Conservation (phyloP, 768 basidiomycete genomes). For the Boletus sp. region DNA sequence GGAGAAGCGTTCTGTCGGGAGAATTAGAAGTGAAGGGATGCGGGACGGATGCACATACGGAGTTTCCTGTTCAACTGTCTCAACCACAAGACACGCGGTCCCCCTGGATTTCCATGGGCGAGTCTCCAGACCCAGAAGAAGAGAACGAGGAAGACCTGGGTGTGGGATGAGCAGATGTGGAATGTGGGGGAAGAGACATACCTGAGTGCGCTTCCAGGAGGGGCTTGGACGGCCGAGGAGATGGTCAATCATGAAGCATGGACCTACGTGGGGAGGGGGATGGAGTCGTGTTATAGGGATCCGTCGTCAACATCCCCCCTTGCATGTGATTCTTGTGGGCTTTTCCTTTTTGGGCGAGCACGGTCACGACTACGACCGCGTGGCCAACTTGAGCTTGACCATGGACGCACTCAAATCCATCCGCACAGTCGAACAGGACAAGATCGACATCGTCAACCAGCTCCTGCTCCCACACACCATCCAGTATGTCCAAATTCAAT, state of each 20-base stretch:
- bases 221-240: slow-evolving; percentile 82
- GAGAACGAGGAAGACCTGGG: slow-evolving; percentile 84
- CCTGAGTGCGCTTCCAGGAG: slow-evolving; percentile 87
- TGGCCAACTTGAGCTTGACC: background rate
- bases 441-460: slow-evolving; percentile 88
- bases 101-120: slow-evolving; percentile 54
- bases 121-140: slow-evolving; percentile 91
- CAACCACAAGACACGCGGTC: slow-evolving; percentile 67
- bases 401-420: slow-evolving; percentile 39
- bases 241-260: slow-evolving; percentile 82
- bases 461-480: slow-evolving; percentile 76
- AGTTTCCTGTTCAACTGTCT: slow-evolving; percentile 55
- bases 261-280: slow-evolving; percentile 3
- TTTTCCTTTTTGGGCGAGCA: slow-evolving; percentile 19
- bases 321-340: slow-evolving; percentile 37
- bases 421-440: slow-evolving; percentile 38
- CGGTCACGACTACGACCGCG: background rate
- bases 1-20: slow-evolving; percentile 64
- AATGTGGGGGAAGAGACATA: slow-evolving; percentile 24
- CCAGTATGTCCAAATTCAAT: slow-evolving; percentile 63
- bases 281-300: slow-evolving; percentile 6
- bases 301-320: background rate
- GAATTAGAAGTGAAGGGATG: background rate
- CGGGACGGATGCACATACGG: slow-evolving; percentile 39
- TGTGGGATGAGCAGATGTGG: background rate